Percentiles rank a stretch among this genome's conserved stretches.
These are phyloP conservation scores for Ambispora gerdemannii DNA, from an alignment of 192 early-diverging fungal genomes.

Conservation along the genomic window DNA sequence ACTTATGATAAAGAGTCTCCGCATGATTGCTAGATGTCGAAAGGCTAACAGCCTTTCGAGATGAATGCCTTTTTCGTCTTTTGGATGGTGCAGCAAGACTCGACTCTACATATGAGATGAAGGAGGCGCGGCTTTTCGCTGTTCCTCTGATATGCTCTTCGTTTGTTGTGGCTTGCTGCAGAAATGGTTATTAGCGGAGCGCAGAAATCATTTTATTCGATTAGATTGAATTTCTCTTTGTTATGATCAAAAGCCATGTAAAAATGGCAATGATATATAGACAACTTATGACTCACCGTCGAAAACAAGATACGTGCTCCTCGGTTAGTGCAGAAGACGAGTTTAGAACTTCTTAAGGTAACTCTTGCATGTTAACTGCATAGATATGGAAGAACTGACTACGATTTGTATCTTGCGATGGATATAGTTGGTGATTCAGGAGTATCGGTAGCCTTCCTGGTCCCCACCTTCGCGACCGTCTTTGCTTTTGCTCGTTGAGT, in stretches of 20 bases:
- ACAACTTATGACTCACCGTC: neutral
- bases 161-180: constrained; percentile 21
- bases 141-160: constrained; percentile 9
- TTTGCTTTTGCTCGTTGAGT: too few species aligned
- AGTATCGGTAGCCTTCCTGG: too few species aligned
- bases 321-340: neutral
- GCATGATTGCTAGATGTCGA: neutral
- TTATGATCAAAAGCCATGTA: neutral
- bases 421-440: too few species aligned
- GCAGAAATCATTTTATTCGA: constrained; percentile 4
- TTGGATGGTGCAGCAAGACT: constrained; percentile 8
- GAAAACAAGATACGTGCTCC: neutral
- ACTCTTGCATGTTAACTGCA: neutral
- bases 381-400: constrained; percentile 3
- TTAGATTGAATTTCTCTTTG: neutral
- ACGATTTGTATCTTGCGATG: constrained; percentile 2
- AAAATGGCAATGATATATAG: neutral
- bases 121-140: constrained; percentile 9
- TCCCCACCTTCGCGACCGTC: too few species aligned
- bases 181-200: neutral
- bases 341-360: neutral
- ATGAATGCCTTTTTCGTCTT: constrained; percentile 6
- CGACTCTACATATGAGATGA: neutral
- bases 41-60: neutral
- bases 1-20: constrained; percentile 8